Percentiles rank a stretch among this genome's conserved stretches.
Evolutionary conservation across 371 early-diverging fungal species (phyloP).

Genomic region (Mortierella polycephala): DNA sequence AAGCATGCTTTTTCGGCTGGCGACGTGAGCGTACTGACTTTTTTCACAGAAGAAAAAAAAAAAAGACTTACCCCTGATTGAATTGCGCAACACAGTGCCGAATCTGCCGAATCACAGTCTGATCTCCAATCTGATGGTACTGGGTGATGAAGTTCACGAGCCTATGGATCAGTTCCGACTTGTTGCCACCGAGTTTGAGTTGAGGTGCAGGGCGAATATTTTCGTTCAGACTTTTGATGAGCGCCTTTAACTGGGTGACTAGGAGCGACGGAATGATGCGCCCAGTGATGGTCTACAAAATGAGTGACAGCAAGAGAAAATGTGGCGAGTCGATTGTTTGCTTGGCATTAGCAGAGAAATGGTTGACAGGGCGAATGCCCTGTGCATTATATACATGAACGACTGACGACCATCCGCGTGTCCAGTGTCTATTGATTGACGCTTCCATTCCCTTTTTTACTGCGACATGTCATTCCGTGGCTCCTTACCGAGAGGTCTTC

Average conservation of each 20-base stretch:
- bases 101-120: constrained; percentile 45
- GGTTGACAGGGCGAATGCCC: no score
- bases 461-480: no score
- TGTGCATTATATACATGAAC: no score
- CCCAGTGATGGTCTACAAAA: constrained; percentile 44
- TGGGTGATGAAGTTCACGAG: constrained; percentile 26
- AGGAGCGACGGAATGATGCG: constrained; percentile 50
- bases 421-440: no score
- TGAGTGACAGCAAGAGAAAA: neutral
- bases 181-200: constrained; percentile 54
- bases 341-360: no score
- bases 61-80: constrained; percentile 29
- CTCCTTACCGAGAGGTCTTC: constrained; percentile 30
- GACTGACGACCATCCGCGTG: no score
- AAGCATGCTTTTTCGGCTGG: neutral
- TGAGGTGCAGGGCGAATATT: constrained; percentile 38
- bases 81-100: constrained; percentile 37
- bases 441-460: no score
- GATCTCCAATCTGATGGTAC: constrained; percentile 42
- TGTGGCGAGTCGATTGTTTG: neutral
- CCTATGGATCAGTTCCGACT: constrained; percentile 40
- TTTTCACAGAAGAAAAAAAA: neutral
- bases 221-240: constrained; percentile 52
- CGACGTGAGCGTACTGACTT: no score
- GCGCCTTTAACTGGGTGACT: constrained; percentile 40